A percentile compares a stretch with the other conserved stretches of the same genome.
Conservation (phyloP, 2,329 filamentous ascomycete genomes). For the Zymoseptoria passerinii region DNA sequence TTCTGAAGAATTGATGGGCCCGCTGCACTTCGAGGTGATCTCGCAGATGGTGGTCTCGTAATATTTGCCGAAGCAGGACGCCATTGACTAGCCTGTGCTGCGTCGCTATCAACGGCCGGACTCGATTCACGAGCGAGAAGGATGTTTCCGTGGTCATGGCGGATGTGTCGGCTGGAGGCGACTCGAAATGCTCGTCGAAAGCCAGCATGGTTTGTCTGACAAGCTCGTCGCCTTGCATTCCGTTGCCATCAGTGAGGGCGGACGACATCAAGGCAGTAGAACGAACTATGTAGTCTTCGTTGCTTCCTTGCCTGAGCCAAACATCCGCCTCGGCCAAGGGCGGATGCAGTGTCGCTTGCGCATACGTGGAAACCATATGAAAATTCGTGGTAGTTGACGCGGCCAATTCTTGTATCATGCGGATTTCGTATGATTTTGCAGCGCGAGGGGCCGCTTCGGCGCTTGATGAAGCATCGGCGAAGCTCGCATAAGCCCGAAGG, state of each 20-base stretch:
- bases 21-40: conserved; percentile 67
- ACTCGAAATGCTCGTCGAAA: neutral
- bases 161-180: neutral
- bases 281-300: conserved; percentile 2
- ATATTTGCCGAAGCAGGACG: conserved; percentile 68
- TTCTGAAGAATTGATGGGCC: conserved; percentile 75
- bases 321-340: neutral
- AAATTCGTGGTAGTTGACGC: neutral
- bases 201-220: neutral
- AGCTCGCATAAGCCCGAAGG: neutral
- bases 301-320: neutral
- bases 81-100: conserved; percentile 72
- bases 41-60: conserved; percentile 62
- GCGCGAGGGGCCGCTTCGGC: neutral
- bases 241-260: neutral
- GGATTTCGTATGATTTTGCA: neutral
- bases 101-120: conserved; percentile 54
- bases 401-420: neutral
- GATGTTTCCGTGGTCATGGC: neutral
- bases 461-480: neutral
- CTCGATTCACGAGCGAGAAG: conserved; percentile 11
- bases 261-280: conserved; percentile 6
- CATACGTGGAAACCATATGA: neutral
- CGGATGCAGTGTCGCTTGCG: neutral
- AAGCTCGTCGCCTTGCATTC: neutral